Percentiles rank a stretch among this genome's conserved stretches.
Conservation (phyloP, 345 rosid genomes). For the Garcia nutans region DNA sequence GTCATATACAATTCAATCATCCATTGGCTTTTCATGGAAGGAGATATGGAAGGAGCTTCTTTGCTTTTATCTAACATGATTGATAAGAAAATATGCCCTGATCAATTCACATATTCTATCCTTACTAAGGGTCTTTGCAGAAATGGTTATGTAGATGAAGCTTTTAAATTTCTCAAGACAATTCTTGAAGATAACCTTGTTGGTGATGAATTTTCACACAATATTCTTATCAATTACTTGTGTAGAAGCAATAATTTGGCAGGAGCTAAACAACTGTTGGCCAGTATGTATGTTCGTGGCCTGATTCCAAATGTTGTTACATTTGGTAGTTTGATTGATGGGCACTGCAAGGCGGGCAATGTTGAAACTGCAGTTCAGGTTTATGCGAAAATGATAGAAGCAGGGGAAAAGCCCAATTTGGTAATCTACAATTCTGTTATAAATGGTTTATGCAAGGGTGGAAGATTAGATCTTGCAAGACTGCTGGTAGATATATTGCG, state of each 20-base stretch:
- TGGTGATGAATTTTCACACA: slow-evolving; percentile 14
- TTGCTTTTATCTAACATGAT: slow-evolving; percentile 49
- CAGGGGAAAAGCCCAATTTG: slow-evolving; percentile 41
- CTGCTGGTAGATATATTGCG: slow-evolving; percentile 23
- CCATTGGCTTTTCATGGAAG: slow-evolving; percentile 38
- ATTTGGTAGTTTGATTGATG: slow-evolving; percentile 17
- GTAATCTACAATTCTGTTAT: slow-evolving; percentile 52
- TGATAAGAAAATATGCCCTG: slow-evolving; percentile 35
- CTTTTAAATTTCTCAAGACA: slow-evolving; percentile 10
- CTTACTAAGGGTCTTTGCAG: slow-evolving; percentile 48
- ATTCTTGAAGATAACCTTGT: slow-evolving; percentile 1
- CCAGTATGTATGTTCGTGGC: slow-evolving; percentile 16
- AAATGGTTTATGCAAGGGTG: slow-evolving; percentile 57
- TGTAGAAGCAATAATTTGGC: slow-evolving; percentile 13
- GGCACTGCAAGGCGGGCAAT: slow-evolving; percentile 10
- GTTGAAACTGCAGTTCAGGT: slow-evolving; percentile 20
- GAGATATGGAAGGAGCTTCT: slow-evolving; percentile 49
- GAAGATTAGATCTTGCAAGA: slow-evolving; percentile 29
- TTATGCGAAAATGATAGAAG: slow-evolving; percentile 44
- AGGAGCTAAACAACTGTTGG: slow-evolving; percentile 9
- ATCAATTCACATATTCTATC: slow-evolving; percentile 51
- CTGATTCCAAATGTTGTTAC: slow-evolving; percentile 19
- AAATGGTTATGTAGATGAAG: slow-evolving; percentile 32
- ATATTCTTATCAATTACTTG: slow-evolving; percentile 10
- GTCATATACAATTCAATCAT: slow-evolving; percentile 18